phyloP scores from a whole-genome alignment of 805 yeast species.

The Yarrowia keelungensis region DNA sequence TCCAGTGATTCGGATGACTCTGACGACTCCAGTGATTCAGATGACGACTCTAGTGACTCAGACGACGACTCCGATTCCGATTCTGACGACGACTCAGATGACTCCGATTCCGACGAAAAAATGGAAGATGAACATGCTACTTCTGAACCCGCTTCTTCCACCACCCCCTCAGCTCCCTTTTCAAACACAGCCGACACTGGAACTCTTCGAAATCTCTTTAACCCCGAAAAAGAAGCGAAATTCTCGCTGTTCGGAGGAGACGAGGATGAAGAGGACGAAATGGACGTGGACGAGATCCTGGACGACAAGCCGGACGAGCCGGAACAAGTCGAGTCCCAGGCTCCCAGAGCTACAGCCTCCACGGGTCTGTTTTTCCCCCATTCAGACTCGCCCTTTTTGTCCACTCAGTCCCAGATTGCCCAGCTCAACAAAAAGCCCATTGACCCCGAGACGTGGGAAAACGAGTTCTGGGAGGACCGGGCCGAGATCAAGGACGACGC shows the following conservation, averaged over 20 bases:
- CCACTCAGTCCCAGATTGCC: conserved; percentile 80
- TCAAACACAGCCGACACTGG: conserved; percentile 37
- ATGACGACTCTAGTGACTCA: neutral
- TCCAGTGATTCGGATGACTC: neutral
- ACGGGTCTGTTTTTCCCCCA: conserved; percentile 77
- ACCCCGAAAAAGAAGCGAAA: conserved; percentile 39
- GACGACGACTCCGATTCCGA: conserved; percentile 5
- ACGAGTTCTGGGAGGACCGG: conserved; percentile 82
- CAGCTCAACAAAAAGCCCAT: conserved; percentile 54
- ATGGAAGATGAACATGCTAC: neutral
- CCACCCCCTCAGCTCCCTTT: neutral
- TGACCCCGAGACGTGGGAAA: conserved; percentile 60
- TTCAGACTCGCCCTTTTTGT: conserved; percentile 81
- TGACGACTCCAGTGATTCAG: conserved; percentile 12
- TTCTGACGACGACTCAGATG: no score
- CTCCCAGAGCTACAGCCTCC: conserved; percentile 20
- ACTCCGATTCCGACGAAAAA: conserved; percentile 39
- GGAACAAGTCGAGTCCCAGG: neutral
- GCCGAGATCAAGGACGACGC: conserved; percentile 80
- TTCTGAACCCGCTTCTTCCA: neutral
- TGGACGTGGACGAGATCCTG: conserved; percentile 39
- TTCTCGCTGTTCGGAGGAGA: conserved; percentile 44
- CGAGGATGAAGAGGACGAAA: conserved; percentile 38
- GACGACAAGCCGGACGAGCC: neutral
- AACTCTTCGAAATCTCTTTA: conserved; percentile 42